These are phyloP conservation scores for Trichoderma asperelloides DNA, from an alignment of 495 filamentous ascomycete genomes.

Conservation along the genomic window DNA sequence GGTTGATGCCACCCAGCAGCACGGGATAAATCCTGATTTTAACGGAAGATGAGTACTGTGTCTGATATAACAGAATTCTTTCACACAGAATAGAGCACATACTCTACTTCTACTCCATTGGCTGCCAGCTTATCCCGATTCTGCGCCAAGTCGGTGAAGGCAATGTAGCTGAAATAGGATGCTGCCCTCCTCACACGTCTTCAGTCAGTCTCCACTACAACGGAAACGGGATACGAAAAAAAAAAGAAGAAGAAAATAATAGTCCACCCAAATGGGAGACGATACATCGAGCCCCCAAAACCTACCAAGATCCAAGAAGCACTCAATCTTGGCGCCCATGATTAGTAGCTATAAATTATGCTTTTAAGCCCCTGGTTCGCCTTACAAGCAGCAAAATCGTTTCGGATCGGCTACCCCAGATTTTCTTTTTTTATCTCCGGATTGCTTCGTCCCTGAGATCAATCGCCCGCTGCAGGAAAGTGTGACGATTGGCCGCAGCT, in stretches of 20 bases:
- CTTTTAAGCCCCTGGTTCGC: too few relatives aligned
- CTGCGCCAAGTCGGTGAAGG: slow-evolving; percentile 47
- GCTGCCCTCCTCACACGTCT: slow-evolving; percentile 29
- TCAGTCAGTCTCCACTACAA: not conserved
- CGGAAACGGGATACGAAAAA: not conserved
- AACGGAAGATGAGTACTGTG: not conserved
- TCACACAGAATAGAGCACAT: slow-evolving; percentile 13
- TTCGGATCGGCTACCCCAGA: too few relatives aligned
- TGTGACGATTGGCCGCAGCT: not conserved
- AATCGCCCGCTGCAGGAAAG: too few relatives aligned
- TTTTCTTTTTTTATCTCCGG: too few relatives aligned
- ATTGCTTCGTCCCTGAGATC: too few relatives aligned
- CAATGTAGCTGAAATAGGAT: slow-evolving; percentile 62
- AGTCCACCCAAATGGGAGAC: not conserved
- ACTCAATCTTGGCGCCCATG: slow-evolving; percentile 52
- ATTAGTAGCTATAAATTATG: slow-evolving; percentile 5
- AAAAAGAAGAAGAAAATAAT: not conserved
- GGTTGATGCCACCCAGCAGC: slow-evolving; percentile 67
- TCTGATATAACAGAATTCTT: not conserved
- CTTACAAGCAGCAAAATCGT: too few relatives aligned
- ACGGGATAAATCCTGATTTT: slow-evolving; percentile 52
- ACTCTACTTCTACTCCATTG: slow-evolving; percentile 57
- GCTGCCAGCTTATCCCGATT: slow-evolving; percentile 43
- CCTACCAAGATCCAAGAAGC: slow-evolving; percentile 51
- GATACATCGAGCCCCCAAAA: not conserved